Base-by-base conservation (phyloP, 139 green algal species). In the Diplosphaera chodatii region DNA sequence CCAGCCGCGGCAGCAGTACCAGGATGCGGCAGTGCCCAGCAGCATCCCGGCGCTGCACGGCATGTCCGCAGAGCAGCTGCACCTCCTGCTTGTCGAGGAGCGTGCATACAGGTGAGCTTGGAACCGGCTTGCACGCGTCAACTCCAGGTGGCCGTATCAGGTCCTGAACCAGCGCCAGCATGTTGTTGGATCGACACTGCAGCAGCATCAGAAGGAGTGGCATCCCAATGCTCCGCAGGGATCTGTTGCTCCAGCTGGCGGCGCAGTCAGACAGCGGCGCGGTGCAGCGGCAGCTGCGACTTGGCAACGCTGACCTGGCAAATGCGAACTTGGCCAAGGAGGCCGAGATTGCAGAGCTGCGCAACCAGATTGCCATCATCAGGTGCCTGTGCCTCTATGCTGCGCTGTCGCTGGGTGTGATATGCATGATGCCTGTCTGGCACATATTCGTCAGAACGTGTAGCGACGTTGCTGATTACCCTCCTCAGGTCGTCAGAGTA, bases 291-390 rank as follows among this genome's bases (percentile, higher is more conserved):
- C 34, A 75, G 72, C 66, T 82, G 63, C 67, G 40, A 33, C 40
- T 15, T 5, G 32, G 33, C 23, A 87, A 85, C 59, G 48, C 64
- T 22, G 56, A 82, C n/a, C 48, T 84, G 29, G 85, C 85, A 21
- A 31, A 72, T 28, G 68, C 72, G 15, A 90, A 88, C 67, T 32
- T 88, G 55, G 70, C 72, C 5, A 78, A 78, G 37, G 75, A 83
- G 32, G 71, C 66, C 27, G 71, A 78, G 32, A 84, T 91, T 22
- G 82, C 80, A 40, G 77, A 85, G 64, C 80, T 75, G 18, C 76
- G 79, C 63, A 87, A 82, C 40, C 84, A 93, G 70, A 78, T 91
- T 27, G 87, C 87, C 23, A 83, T 93, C 33, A 84, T 93, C 28
- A 74, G 78, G 5, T 82, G 75, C 27, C 31, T 4, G 13, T 8